These are phyloP conservation scores for Sclerotinia glacialis DNA, from an alignment of 2,329 filamentous ascomycete genomes.

Conservation along the genomic window DNA sequence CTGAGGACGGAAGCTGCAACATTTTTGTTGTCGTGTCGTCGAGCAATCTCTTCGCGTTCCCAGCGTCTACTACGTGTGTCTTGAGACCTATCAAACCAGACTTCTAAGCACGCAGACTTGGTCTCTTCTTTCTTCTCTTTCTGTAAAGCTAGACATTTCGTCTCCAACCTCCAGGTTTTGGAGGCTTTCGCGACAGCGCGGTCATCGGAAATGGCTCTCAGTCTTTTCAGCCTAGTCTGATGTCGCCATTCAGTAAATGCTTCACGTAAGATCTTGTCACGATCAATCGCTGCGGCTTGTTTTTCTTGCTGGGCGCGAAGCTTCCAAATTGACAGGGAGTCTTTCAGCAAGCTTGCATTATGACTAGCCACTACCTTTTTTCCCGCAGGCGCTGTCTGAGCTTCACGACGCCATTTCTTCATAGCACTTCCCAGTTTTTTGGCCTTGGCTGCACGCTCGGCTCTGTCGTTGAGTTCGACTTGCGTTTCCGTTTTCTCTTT, in stretches of 20 bases:
- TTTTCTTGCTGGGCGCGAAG: conserved; percentile 44
- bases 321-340: conserved; percentile 50
- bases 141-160: conserved; percentile 39
- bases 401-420: conserved; percentile 34
- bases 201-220: conserved; percentile 53
- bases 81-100: conserved; percentile 43
- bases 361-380: conserved; percentile 45
- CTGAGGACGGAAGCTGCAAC: conserved; percentile 29
- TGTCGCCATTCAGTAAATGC: conserved; percentile 63
- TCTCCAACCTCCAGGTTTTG: conserved; percentile 60
- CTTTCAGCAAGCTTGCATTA: conserved; percentile 46
- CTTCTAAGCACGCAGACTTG: conserved; percentile 42
- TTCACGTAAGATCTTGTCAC: conserved; percentile 52
- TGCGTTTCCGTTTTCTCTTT: conserved; percentile 25
- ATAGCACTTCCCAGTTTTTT: conserved; percentile 26
- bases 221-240: conserved; percentile 51
- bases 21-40: conserved; percentile 30
- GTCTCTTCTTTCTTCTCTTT: conserved; percentile 43
- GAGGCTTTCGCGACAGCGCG: conserved; percentile 54
- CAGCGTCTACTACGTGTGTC: conserved; percentile 32
- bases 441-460: conserved; percentile 24
- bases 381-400: conserved; percentile 32
- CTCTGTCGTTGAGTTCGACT: conserved; percentile 25
- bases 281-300: conserved; percentile 51
- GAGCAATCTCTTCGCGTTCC: conserved; percentile 33